Conservation (phyloP, 2,329 filamentous ascomycete genomes). For the Sporothrix humicola region DNA sequence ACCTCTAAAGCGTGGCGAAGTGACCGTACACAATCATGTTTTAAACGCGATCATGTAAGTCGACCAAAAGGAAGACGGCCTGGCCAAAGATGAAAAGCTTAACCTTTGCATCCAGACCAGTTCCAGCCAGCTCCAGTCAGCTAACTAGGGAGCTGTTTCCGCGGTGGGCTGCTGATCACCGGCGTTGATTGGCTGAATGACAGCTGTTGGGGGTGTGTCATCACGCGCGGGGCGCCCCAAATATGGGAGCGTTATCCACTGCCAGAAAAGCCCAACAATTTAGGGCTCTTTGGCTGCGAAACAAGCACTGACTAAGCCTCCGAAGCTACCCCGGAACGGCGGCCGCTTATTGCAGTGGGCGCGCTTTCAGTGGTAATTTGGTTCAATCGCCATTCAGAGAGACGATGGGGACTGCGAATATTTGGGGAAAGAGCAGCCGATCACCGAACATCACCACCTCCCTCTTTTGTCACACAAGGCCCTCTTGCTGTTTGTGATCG, state of each 20-base stretch:
- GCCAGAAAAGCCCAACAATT: not conserved
- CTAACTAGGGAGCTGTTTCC: constrained; percentile 15
- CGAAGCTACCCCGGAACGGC: constrained; percentile 11
- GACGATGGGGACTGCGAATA: constrained; percentile 8
- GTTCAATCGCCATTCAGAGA: not conserved
- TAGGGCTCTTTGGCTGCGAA: not conserved
- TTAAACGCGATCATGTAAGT: not conserved
- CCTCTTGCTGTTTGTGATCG: not conserved
- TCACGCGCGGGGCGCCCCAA: constrained; percentile 6
- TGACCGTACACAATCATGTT: too few relatives aligned
- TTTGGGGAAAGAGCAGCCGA: constrained; percentile 23
- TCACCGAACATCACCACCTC: not conserved
- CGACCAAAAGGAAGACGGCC: not conserved
- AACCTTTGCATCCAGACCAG: not conserved
- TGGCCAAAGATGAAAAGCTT: not conserved
- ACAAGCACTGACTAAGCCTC: constrained; percentile 25
- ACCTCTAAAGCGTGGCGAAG: too few relatives aligned
- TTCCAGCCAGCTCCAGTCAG: not conserved
- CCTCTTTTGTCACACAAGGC: constrained; percentile 1
- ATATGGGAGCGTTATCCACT: constrained; percentile 4
- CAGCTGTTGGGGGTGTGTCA: constrained; percentile 24
- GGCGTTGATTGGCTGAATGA: constrained; percentile 11
- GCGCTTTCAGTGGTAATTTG: constrained; percentile 13
- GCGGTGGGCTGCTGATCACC: not conserved
- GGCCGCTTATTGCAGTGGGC: not conserved